Base-by-base conservation (phyloP, 2,329 filamentous ascomycete genomes). In the Onygenales sp. region DNA sequence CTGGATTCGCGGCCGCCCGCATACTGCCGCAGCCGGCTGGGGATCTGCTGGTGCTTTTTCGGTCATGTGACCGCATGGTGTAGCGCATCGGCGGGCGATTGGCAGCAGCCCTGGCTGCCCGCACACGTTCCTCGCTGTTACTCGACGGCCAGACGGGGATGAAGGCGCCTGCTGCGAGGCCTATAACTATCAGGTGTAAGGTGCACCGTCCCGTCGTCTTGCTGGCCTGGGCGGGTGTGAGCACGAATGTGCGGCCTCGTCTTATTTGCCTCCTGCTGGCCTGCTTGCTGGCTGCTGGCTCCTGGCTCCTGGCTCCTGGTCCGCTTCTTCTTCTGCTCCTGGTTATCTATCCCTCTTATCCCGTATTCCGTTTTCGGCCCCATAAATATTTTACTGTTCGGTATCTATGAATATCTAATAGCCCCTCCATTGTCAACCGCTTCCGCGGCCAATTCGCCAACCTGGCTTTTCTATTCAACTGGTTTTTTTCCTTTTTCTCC, bases 1-100 rank as follows among this genome's bases (percentile, higher is more conserved):
- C 55, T 49, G 47, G 51, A 56, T 58, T 58, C 54, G 52, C 54
- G 42, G 48, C 47, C 51, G 43, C 57, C 46, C 55, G 57, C 56
- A 56, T 49, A 39, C 57, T 58, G 51, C 57, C 54, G 57, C 57
- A 53, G 57, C 57, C 51, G 54, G 52, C 46, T 47, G 50, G 50
- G 52, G 56, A 59, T 59, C 62, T 59, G 59, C 54, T 58, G 59
- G 59, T 58, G 55, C 45, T 52, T 56, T 58, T 60, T 57, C 54
- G 56, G 56, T 65, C 62, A 65, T 63, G 61, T 65, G 62, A 65
- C 58, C 43, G 56, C 10, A 43, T 58, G 62, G 59, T 56, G 57
- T 57, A 52, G 48, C 52, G 52, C 49, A 46, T 51, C 31, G 31
- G 50, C 33, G 31, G 34, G 13, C 47, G 45, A 63, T 60, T 63